A percentile compares a stretch with the other conserved stretches of the same genome.
Evolutionary conservation across 1,284 basidiomycete genomes (phyloP).

Genomic region (Tilletia setariae): DNA sequence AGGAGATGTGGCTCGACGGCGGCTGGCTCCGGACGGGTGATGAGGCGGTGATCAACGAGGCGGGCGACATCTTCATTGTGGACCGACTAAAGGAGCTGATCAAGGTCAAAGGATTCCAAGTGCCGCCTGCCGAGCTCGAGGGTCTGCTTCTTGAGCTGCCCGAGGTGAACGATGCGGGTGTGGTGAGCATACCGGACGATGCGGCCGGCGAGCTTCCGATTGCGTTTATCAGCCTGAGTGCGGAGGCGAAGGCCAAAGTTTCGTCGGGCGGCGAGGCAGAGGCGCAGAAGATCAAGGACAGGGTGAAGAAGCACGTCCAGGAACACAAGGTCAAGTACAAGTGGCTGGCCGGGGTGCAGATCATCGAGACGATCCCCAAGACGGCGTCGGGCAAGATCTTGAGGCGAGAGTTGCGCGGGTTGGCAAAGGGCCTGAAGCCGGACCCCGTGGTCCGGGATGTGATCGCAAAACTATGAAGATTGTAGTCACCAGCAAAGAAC

Average conservation of each 20-base stretch:
- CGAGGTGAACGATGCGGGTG: slow-evolving; percentile 68
- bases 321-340: slow-evolving; percentile 61
- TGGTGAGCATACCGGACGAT: slow-evolving; percentile 72
- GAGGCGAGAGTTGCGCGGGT: slow-evolving; percentile 33
- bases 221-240: slow-evolving; percentile 66
- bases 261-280: slow-evolving; percentile 55
- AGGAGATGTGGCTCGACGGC: slow-evolving; percentile 38
- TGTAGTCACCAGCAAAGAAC: too few relatives aligned
- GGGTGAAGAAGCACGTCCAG: slow-evolving; percentile 63
- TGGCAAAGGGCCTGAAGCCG: slow-evolving; percentile 33
- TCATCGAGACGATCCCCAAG: slow-evolving; percentile 40
- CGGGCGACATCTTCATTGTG: slow-evolving; percentile 37
- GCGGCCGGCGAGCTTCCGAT: slow-evolving; percentile 74
- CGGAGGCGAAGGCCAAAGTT: slow-evolving; percentile 58
- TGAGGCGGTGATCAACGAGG: slow-evolving; percentile 29
- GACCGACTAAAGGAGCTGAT: slow-evolving; percentile 32
- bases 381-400: slow-evolving; percentile 42
- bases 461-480: slow-evolving; percentile 27
- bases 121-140: slow-evolving; percentile 62
- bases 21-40: slow-evolving; percentile 46
- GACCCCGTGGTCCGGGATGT: slow-evolving; percentile 26
- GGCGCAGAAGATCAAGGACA: slow-evolving; percentile 18
- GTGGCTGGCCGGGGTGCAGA: slow-evolving; percentile 62
- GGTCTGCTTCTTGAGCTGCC: slow-evolving; percentile 70
- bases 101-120: slow-evolving; percentile 40